A percentile compares a stretch with the other conserved stretches of the same genome.
phyloP scores from a whole-genome alignment of 139 green algal genomes.

The Chlorella sp. region DNA sequence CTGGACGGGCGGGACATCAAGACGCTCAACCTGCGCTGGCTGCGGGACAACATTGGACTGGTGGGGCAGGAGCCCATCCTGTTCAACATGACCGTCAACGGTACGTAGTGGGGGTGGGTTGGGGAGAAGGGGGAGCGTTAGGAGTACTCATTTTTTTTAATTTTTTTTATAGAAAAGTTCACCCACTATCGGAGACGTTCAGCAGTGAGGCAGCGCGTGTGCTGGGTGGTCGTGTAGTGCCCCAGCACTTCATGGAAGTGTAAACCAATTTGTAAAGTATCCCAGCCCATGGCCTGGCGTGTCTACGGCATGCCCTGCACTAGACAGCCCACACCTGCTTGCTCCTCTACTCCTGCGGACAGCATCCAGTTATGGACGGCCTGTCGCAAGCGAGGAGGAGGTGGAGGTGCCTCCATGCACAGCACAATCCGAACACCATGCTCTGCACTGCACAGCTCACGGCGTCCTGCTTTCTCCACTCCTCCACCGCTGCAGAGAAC shows the following conservation, averaged over 20 bases:
- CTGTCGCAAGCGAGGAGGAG: no score
- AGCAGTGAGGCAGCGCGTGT: no score
- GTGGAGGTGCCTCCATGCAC: no score
- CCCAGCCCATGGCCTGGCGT: not conserved
- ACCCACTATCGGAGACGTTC: no score
- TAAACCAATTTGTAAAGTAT: not conserved
- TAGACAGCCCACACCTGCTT: not conserved
- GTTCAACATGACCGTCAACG: conserved; percentile 59
- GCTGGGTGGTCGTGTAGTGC: no score
- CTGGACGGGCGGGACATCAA: conserved; percentile 84
- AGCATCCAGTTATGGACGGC: no score
- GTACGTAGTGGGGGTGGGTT: not conserved
- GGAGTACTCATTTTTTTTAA: not conserved
- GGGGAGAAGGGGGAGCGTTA: not conserved
- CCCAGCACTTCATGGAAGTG: no score
- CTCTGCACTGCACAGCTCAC: no score
- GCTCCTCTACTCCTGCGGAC: no score
- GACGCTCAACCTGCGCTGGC: conserved; percentile 81
- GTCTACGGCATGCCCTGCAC: not conserved
- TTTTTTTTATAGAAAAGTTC: no score
- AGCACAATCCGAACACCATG: no score
- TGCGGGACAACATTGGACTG: conserved; percentile 79
- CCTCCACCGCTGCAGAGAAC: conserved; percentile 73
- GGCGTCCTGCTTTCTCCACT: no score
- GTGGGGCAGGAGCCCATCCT: conserved; percentile 95